These are phyloP conservation scores for Arachis hypogaea DNA, from an alignment of 306 rosid species.

Conservation along the genomic window DNA sequence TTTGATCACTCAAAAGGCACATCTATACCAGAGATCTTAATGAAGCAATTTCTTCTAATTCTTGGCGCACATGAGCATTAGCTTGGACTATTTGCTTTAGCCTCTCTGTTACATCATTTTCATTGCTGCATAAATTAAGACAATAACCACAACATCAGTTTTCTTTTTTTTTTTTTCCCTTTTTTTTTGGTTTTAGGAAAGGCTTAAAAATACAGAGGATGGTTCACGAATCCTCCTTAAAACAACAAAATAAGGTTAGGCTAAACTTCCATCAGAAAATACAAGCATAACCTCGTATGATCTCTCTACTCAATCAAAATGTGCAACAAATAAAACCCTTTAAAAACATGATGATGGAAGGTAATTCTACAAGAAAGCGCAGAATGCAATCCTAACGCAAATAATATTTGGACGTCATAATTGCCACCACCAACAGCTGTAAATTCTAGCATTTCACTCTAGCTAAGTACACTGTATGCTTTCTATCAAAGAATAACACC, in stretches of 20 bases:
- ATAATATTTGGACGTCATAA: not conserved
- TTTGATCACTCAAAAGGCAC: conserved; percentile 32
- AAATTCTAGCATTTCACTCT: conserved; percentile 7
- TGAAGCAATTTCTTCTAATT: conserved; percentile 48
- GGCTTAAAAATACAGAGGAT: conserved; percentile 25
- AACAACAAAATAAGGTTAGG: conserved; percentile 17
- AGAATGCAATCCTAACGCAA: conserved; percentile 8
- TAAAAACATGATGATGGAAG: not conserved
- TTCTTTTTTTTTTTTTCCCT: not conserved
- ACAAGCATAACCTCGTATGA: not conserved
- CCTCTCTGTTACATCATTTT: conserved; percentile 91
- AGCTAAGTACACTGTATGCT: conserved; percentile 15
- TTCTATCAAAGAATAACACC: not conserved
- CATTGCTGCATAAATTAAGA: conserved; percentile 67
- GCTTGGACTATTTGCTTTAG: conserved; percentile 66
- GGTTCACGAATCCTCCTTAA: conserved; percentile 12
- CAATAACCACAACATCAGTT: conserved; percentile 25
- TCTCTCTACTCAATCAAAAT: conserved; percentile 1
- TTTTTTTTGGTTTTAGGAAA: not conserved
- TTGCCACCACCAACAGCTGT: not conserved
- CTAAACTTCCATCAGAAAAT: not conserved
- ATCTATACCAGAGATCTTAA: conserved; percentile 61
- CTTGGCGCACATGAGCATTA: conserved; percentile 62
- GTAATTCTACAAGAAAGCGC: conserved; percentile 15
- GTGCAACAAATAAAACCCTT: conserved; percentile 3